Percentiles rank a stretch among this genome's conserved stretches.
Conservation (phyloP, 2,329 filamentous ascomycete genomes). For the Ascochyta rabiei region DNA sequence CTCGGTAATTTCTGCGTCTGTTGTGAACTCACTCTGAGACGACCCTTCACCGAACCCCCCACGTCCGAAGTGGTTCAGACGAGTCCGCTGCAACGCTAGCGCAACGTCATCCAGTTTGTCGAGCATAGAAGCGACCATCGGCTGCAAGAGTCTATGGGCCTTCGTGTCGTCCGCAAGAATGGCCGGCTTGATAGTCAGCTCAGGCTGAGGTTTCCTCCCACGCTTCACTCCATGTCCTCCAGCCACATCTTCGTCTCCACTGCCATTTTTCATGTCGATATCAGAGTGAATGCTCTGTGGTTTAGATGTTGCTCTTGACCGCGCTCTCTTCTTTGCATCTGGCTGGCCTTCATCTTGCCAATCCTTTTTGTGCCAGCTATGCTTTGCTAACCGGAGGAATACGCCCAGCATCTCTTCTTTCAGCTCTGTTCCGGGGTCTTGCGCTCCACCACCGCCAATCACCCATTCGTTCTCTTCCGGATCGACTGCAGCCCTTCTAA, state of each 20-base stretch:
- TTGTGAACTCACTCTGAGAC: constrained; percentile 36
- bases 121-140: constrained; percentile 73
- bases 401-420: constrained; percentile 73
- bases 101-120: constrained; percentile 72
- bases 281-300: constrained; percentile 19
- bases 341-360: constrained; percentile 36
- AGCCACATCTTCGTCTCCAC: neutral
- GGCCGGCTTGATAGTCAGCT: constrained; percentile 51
- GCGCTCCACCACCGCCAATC: constrained; percentile 52
- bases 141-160: constrained; percentile 68
- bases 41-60: constrained; percentile 34
- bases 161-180: constrained; percentile 73
- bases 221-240: constrained; percentile 8
- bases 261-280: constrained; percentile 15
- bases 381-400: constrained; percentile 71
- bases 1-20: constrained; percentile 32
- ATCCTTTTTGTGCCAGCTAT: constrained; percentile 57
- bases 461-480: constrained; percentile 50
- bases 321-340: neutral
- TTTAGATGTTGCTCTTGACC: constrained; percentile 16
- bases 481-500: constrained; percentile 35
- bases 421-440: constrained; percentile 65
- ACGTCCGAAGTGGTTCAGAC: constrained; percentile 56
- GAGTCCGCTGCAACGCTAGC: constrained; percentile 70
- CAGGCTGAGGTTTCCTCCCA: constrained; percentile 17